Base-by-base conservation (phyloP, 371 early-diverging fungal genomes). In the Circinella umbellata region DNA sequence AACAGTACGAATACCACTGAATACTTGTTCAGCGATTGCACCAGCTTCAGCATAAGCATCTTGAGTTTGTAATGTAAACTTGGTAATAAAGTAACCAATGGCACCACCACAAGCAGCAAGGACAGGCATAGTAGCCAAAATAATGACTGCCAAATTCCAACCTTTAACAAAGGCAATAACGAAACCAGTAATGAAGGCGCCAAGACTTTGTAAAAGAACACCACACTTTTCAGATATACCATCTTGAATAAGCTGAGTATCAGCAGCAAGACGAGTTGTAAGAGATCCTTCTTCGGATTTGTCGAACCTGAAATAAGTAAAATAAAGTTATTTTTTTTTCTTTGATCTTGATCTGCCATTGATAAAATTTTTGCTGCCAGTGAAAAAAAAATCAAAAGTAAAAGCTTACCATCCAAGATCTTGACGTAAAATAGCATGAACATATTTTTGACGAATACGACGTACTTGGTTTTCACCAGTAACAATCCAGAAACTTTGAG, bases 141-240 rank as follows among this genome's bases (percentile, higher is more conserved):
- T 87, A 4, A 97, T 94, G 18, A 78, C 79, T 46, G 84, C 92
- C 68, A 98, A 84, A 70, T 88, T 86, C 96, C 96, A 97, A 9
- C 94, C 92, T 66, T 91, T 89, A 57, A 80, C 69, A 68, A 98
- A 97, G 35, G 96, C 97, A 60, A 98, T 88, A 27, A 94, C 77
- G 63, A 97, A 92, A 38, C 96, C 96, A 35, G 94, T 75, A n/a
- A 96, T 64, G 67, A 98, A 98, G 36, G 92, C 88, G 48, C 90
- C 77, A n/a, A 85, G 38, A 54, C 86, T 86, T 76, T 88, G 88
- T 59, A 95, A 61, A 17, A 92, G 74, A 20, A 91, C 73, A 63
- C 93, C 92, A 48, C 94, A 89, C 74, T 97, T 98, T 51, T 94
- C 96, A 36, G 90, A 87, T 11, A 95, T 91, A 61, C 98, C 95